Conservation (phyloP, 2,329 filamentous ascomycete genomes). For the Magnaporthiopsis incrustans region DNA sequence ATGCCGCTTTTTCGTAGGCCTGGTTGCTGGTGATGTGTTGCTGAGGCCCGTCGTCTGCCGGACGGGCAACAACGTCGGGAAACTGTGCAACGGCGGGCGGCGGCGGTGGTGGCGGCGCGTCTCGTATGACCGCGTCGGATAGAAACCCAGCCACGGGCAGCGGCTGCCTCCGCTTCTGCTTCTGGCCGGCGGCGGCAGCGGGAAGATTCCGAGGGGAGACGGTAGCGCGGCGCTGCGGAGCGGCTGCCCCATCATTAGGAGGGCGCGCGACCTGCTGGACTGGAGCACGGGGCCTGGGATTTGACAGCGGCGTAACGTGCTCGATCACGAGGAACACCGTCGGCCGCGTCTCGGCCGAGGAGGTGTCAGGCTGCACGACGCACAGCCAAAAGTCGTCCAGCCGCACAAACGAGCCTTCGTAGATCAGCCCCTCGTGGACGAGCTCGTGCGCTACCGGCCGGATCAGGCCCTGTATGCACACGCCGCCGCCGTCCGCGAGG, state of each 20-base stretch:
- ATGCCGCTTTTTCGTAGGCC: too few species aligned
- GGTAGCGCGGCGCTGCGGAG: not conserved
- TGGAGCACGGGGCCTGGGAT: not conserved
- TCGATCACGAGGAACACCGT: constrained; percentile 6
- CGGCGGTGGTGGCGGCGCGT: too few species aligned
- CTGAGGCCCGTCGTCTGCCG: not conserved
- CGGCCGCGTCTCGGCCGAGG: not conserved
- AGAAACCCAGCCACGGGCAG: not conserved
- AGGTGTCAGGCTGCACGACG: not conserved
- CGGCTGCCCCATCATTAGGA: not conserved
- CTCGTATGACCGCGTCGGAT: not conserved
- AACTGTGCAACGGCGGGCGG: too few species aligned
- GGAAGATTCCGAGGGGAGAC: not conserved
- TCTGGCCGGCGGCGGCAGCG: not conserved
- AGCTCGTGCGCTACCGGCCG: constrained; percentile 37
- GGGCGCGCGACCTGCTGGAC: not conserved
- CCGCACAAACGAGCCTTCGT: constrained; percentile 40
- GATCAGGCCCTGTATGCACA: constrained; percentile 47
- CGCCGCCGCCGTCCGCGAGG: constrained; percentile 40
- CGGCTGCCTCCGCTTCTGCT: not conserved
- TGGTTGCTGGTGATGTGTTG: not conserved
- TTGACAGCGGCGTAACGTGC: not conserved
- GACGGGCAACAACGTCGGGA: not conserved
- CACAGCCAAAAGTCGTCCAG: constrained; percentile 32
- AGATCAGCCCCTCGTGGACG: constrained; percentile 36